Base-by-base conservation (phyloP, 768 basidiomycete genomes). In the Podaxis carcinomalis region DNA sequence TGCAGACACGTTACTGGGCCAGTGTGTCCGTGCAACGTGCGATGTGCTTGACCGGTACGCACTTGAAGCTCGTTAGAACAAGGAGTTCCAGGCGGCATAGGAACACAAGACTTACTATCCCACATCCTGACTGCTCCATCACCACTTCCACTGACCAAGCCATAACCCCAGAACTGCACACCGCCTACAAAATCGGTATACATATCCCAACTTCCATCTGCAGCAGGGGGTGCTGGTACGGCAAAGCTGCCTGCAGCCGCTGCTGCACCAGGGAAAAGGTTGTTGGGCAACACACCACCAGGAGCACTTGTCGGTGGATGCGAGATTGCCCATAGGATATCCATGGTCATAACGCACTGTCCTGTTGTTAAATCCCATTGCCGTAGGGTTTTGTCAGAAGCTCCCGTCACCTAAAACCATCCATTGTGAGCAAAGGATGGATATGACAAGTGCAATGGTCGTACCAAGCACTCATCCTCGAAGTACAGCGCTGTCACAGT, bases 261-360 rank as follows among this genome's bases (percentile, higher is more conserved):
- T 0, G 82, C 74, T 1, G 82, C 72, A 21, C 83, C 81, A 27
- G 85, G 74, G 67, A 87, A 83, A 14, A 81, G 67, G 62, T 77
- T 77, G 62, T 72, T 77, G 7, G 81, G 73, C 35, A 82, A 61
- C 1, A 74, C 72, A 47, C 67, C 71, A 16, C 78, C 75, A 21
- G 81, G 69, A 14, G 72, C 72, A 10, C 79, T 68, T 25, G 76
- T 70, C 40, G 88, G 81, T 2, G 94, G 87, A 74, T 98, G 96
- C 9, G 93, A 94, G 66, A 98, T 96, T 1, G 96, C 97, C 97
- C 97, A 99, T 25, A 99, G 86, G 64, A 99, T 97, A 73, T 99
- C 97, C 97, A 99, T 99, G 23, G 96, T 96, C 80, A 97, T 89
- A 50, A 98, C 89, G 74, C 97, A 99, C 79, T 98, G 97, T 5